Evolutionary conservation across 352 stramenopile genomes (phyloP), one percentile per base, ranked within the genome.

Genomic region (Globisporangium carolinianum): DNA sequence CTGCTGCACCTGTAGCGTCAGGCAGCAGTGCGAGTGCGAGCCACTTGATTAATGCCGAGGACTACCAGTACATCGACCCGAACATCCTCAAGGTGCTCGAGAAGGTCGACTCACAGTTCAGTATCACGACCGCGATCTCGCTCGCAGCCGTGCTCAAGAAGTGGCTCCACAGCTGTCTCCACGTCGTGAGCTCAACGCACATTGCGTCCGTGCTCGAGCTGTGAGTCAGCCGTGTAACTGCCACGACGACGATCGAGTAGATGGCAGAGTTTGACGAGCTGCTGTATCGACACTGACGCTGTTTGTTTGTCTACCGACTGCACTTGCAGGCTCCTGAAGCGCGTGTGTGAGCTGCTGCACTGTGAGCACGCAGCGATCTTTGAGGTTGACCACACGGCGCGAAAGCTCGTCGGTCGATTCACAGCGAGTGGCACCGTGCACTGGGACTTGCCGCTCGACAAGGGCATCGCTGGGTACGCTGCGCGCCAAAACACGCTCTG

Each of bases 91-190:
- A 89, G 24, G 77, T 91, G 32, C 63, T 91, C 3, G 79, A 89
- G 51, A 89, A 91, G 53, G 79, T 89, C n/a, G 82, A 91, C 62
- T 89, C 82, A 41, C 79, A 91, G 62, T 91, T 91, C 69, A 89
- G 77, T 58, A 91, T 91, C 72, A 83, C 77, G 32, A 89, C 85
- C 61, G 82, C 82, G 32, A 89, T 91, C 62, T 74, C 73, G 10
- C 61, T 91, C 8, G 75, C 79, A 0, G 65, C 66, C 1, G 75
- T 79, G 41, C 63, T 91, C 12, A 91, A 91, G 59, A 87, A 87
- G 18, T 91, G 82, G 82, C 68, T 89, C 35, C 77, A 89, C 24
- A 79, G 68, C 42, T 89, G 79, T 24, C 68, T 83, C 15, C 72
- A 83, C 56, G 55, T 89, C 37, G 72, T 86, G 5, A 69, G 71